A percentile compares a stretch with the other conserved stretches of the same genome.
Evolutionary conservation across 2,329 filamentous ascomycete genomes (phyloP).

Genomic region (Aspergillus fumigatiaffinis): DNA sequence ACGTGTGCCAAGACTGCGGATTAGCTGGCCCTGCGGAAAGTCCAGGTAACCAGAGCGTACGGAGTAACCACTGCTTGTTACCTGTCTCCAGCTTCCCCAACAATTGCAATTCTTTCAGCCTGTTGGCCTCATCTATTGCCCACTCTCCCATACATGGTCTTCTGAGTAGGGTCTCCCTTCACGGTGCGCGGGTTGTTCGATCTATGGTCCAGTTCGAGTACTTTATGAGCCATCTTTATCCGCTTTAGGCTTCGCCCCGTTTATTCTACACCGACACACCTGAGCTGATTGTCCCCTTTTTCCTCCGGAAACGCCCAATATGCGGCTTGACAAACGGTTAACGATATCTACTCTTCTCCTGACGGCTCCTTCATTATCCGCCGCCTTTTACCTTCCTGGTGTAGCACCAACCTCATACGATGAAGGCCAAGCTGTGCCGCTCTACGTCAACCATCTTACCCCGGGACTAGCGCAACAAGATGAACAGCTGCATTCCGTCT

Average conservation of each 20-base stretch:
- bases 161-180: slow-evolving; percentile 1
- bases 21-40: slow-evolving; percentile 12
- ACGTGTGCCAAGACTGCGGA: slow-evolving; percentile 13
- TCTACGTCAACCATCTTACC: slow-evolving; percentile 90
- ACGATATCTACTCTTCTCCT: slow-evolving; percentile 29
- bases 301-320: slow-evolving; percentile 23
- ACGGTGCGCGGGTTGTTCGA: slow-evolving; percentile 16
- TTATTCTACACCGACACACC: slow-evolving; percentile 1
- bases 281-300: slow-evolving; percentile 15
- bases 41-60: not conserved
- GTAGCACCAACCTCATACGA: slow-evolving; percentile 93
- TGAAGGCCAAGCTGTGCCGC: slow-evolving; percentile 70
- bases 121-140: not conserved
- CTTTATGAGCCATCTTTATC: not conserved
- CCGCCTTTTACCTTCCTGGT: slow-evolving; percentile 92
- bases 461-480: slow-evolving; percentile 75
- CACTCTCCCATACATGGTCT: slow-evolving; percentile 7
- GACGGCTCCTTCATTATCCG: slow-evolving; percentile 34
- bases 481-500: slow-evolving; percentile 80
- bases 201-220: slow-evolving; percentile 7
- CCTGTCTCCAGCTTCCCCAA: not conserved
- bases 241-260: not conserved
- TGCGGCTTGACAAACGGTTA: slow-evolving; percentile 33
- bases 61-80: not conserved
- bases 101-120: not conserved